Percentiles rank a stretch among this genome's conserved stretches.
phyloP scores from a whole-genome alignment of 31 red algal species.

The Odonthalia washingtoniensis region DNA sequence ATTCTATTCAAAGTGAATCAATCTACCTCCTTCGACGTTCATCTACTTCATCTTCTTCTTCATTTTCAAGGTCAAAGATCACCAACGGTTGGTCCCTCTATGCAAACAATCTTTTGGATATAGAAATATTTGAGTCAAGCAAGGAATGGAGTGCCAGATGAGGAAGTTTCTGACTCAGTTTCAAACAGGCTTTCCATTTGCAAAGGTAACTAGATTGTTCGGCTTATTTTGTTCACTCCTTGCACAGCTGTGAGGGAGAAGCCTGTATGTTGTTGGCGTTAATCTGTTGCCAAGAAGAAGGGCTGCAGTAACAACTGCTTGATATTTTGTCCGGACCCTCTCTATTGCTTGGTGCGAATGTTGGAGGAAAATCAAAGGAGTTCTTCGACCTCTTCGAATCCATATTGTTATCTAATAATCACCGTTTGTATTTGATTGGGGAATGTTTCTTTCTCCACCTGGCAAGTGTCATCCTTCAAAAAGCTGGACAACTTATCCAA shows the following conservation, averaged over 20 bases:
- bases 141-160: too few species aligned
- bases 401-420: slow-evolving; percentile 41
- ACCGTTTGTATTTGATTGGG: slow-evolving; percentile 66
- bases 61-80: too few species aligned
- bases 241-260: slow-evolving; percentile 57
- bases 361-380: slow-evolving; percentile 74
- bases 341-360: slow-evolving; percentile 62
- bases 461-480: slow-evolving; percentile 51
- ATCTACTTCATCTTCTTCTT: too few species aligned
- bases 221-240: slow-evolving; percentile 79
- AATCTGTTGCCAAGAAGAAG: slow-evolving; percentile 85
- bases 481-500: slow-evolving; percentile 55
- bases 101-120: too few species aligned
- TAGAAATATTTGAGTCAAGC: too few species aligned
- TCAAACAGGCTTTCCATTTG: too few species aligned
- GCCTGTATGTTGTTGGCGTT: slow-evolving; percentile 33
- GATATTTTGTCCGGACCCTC: slow-evolving; percentile 72
- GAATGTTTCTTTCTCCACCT: slow-evolving; percentile 67
- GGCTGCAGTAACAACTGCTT: slow-evolving; percentile 62
- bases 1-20: too few species aligned
- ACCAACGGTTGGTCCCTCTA: too few species aligned
- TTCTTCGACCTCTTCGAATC: slow-evolving; percentile 81
- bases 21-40: too few species aligned
- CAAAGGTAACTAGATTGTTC: slow-evolving; percentile 78
- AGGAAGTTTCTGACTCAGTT: too few species aligned